Percentiles rank a stretch among this genome's conserved stretches.
Conservation (phyloP, 148 eudicot species). For the Chenopodium suecicum region DNA sequence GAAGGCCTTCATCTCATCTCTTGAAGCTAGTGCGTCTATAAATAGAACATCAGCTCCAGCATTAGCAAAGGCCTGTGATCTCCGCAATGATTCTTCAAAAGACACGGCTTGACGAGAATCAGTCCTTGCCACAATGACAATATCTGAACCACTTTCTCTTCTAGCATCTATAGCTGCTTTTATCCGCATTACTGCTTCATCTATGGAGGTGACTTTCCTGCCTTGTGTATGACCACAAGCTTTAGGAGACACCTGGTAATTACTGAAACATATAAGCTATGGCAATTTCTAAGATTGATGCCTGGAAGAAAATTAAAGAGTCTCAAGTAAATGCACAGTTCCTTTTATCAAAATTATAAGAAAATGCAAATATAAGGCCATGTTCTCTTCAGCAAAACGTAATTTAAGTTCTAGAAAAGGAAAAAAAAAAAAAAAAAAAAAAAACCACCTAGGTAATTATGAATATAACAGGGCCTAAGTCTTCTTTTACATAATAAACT, state of each 20-base stretch:
- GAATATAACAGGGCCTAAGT: no score
- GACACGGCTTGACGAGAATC: conserved; percentile 98
- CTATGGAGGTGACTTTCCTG: conserved; percentile 85
- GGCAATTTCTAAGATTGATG: not conserved
- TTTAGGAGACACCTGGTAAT: conserved; percentile 85
- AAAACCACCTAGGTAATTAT: no score
- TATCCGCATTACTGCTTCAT: conserved; percentile 87
- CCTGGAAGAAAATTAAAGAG: not conserved
- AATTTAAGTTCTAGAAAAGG: no score
- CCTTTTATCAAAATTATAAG: not conserved
- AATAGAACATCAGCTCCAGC: conserved; percentile 95
- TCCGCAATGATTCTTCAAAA: conserved; percentile 78
- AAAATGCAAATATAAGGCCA: not conserved
- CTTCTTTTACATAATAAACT: no score
- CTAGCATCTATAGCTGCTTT: conserved; percentile 98
- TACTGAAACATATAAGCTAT: conserved; percentile 25
- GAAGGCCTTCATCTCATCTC: conserved; percentile 81
- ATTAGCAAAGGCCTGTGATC: conserved; percentile 81
- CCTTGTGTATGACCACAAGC: conserved; percentile 98
- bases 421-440: no score
- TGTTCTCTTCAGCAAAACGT: not conserved
- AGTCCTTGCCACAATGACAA: conserved; percentile 90
- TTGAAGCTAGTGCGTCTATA: conserved; percentile 86
- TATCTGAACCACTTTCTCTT: conserved; percentile 80
- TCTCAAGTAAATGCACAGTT: not conserved